phyloP scores from a whole-genome alignment of 2,329 filamentous ascomycete genomes.

The Incumbomyces lentus region DNA sequence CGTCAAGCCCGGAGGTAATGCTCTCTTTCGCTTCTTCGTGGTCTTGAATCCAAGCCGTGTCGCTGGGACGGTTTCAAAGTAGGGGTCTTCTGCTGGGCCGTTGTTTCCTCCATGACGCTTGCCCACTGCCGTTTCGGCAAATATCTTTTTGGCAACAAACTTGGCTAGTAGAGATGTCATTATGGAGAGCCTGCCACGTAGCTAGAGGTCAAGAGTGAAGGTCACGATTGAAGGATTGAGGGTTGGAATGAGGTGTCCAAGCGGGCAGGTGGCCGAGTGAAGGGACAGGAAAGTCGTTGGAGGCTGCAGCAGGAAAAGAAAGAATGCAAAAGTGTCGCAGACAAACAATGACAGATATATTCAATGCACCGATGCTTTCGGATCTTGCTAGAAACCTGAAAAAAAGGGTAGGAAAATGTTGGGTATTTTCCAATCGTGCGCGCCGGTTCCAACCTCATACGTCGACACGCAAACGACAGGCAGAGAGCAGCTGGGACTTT shows the following conservation, averaged over 20 bases:
- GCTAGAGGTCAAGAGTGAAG: not conserved
- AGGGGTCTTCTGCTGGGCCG: conserved; percentile 59
- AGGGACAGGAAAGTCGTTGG: not conserved
- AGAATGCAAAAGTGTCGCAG: not conserved
- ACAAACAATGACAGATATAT: conserved; percentile 4
- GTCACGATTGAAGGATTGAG: not conserved
- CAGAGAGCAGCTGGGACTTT: not conserved
- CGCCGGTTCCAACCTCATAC: conserved; percentile 1
- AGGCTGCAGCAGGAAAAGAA: not conserved
- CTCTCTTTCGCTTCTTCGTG: conserved; percentile 74
- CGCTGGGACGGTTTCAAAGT: conserved; percentile 72
- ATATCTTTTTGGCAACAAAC: conserved; percentile 46
- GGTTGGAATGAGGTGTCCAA: too few relatives aligned
- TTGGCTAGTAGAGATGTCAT: conserved; percentile 49
- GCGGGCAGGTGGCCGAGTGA: too few relatives aligned
- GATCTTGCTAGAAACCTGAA: not conserved
- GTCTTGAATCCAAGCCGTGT: conserved; percentile 54
- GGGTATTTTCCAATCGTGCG: not conserved
- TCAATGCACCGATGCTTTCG: not conserved
- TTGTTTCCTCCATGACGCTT: conserved; percentile 36
- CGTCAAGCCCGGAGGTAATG: conserved; percentile 71
- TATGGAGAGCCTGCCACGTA: conserved; percentile 16
- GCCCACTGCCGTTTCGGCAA: conserved; percentile 48
- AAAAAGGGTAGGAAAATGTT: not conserved
- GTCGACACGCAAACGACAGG: conserved; percentile 2